Evolutionary conservation across 1,139 yeast genomes (phyloP).

Genomic region (Nakaseomyces delphensis): DNA sequence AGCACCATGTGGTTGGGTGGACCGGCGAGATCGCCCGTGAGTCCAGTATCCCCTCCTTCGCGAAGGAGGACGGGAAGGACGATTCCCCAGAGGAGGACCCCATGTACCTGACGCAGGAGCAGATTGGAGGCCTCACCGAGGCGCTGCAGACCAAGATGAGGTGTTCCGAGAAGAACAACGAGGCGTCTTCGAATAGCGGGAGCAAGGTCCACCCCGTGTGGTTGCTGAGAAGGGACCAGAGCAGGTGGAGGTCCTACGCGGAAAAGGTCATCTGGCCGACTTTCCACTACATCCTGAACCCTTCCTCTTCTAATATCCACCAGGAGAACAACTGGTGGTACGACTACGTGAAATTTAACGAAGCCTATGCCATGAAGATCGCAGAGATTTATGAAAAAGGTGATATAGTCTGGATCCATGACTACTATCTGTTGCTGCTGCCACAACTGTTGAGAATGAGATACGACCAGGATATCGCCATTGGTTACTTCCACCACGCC

Average conservation of each 20-base stretch:
- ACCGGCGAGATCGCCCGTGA: constrained; percentile 62
- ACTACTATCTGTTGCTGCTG: constrained; percentile 72
- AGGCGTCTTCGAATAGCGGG: constrained; percentile 27
- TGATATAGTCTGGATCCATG: constrained; percentile 93
- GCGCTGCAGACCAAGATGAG: constrained; percentile 17
- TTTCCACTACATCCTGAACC: constrained; percentile 79
- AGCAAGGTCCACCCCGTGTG: constrained; percentile 74
- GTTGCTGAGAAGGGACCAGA: constrained; percentile 61
- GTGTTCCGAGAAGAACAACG: constrained; percentile 32
- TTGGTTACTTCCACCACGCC: constrained; percentile 77
- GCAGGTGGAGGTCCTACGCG: constrained; percentile 80
- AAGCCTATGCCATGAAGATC: constrained; percentile 76
- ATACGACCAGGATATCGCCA: constrained; percentile 59
- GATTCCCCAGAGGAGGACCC: constrained; percentile 44
- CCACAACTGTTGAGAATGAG: constrained; percentile 84
- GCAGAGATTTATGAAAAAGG: constrained; percentile 72
- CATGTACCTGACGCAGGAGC: constrained; percentile 48
- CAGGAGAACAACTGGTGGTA: constrained; percentile 79
- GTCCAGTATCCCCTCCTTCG: constrained; percentile 6
- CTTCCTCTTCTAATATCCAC: constrained; percentile 53
- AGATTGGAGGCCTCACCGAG: constrained; percentile 36
- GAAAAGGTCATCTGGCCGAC: constrained; percentile 92
- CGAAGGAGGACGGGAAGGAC: constrained; percentile 13
- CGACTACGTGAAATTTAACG: constrained; percentile 83
- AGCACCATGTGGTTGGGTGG: constrained; percentile 87